Evolutionary conservation across 192 early-diverging fungal species (phyloP).

Genomic region (Anaeromyces robustus): DNA sequence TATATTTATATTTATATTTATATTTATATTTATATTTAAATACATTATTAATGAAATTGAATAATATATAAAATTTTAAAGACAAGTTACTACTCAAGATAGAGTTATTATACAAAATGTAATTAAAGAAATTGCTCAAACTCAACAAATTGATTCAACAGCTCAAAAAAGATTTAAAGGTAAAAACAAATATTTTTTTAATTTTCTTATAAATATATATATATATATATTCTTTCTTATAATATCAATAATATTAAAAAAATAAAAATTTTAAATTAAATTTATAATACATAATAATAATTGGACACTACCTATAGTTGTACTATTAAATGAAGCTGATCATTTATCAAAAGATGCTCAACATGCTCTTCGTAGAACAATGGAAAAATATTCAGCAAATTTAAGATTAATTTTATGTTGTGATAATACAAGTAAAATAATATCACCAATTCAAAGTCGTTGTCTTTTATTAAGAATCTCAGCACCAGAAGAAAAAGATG

Average conservation of each 20-base stretch:
- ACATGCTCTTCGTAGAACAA: constrained; percentile 89
- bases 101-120: constrained; percentile 83
- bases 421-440: constrained; percentile 78
- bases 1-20: too few species aligned
- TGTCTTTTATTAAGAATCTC: constrained; percentile 81
- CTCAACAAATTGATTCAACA: constrained; percentile 69
- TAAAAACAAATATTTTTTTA: constrained; percentile 10
- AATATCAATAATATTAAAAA: too few species aligned
- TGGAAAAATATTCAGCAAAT: constrained; percentile 97
- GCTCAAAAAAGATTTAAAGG: constrained; percentile 79
- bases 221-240: too few species aligned
- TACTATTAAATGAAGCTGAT: constrained; percentile 91
- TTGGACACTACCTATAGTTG: too few species aligned
- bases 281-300: not conserved
- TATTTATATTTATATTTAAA: too few species aligned
- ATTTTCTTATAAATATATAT: too few species aligned
- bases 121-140: constrained; percentile 94
- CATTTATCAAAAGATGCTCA: constrained; percentile 77
- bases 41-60: too few species aligned
- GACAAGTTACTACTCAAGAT: constrained; percentile 92
- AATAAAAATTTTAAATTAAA: not conserved
- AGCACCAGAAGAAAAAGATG: constrained; percentile 58
- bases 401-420: constrained; percentile 86
- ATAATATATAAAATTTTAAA: constrained; percentile 15
- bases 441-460: constrained; percentile 77